phyloP scores from a whole-genome alignment of 257 asterid species.

The Forsythia viridissima region DNA sequence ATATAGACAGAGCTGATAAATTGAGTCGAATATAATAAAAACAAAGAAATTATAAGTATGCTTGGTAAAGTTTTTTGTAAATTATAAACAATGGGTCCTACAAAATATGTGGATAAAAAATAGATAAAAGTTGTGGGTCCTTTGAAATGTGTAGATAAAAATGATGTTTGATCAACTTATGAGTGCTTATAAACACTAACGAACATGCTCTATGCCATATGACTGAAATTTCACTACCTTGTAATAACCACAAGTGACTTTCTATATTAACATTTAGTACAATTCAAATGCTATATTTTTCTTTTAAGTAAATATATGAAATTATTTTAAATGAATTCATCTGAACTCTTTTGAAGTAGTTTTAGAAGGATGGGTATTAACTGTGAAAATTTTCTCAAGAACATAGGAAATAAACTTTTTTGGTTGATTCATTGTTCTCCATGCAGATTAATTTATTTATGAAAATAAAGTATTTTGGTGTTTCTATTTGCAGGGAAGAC shows the following conservation, averaged over 20 bases:
- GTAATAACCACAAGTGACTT: background rate
- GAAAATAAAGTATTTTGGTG: background rate
- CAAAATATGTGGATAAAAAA: too few relatives aligned
- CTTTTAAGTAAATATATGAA: background rate
- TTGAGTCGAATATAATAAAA: background rate
- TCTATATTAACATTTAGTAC: background rate
- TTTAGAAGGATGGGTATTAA: background rate
- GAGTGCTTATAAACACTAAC: too few relatives aligned
- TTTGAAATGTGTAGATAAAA: too few relatives aligned
- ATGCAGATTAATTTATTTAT: background rate
- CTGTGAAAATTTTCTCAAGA: background rate
- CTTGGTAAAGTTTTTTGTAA: too few relatives aligned
- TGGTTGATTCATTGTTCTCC: background rate
- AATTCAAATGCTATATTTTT: background rate
- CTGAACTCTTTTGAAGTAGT: background rate
- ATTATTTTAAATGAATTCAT: background rate
- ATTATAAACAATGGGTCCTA: too few relatives aligned
- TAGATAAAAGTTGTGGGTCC: too few relatives aligned
- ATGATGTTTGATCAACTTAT: too few relatives aligned
- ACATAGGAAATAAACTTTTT: background rate
- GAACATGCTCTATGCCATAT: background rate
- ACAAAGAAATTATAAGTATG: background rate
- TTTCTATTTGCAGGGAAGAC: slow-evolving; percentile 83
- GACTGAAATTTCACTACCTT: background rate
- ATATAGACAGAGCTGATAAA: background rate